phyloP scores from a whole-genome alignment of 306 rosid species.

The Lathyrus sativus region DNA sequence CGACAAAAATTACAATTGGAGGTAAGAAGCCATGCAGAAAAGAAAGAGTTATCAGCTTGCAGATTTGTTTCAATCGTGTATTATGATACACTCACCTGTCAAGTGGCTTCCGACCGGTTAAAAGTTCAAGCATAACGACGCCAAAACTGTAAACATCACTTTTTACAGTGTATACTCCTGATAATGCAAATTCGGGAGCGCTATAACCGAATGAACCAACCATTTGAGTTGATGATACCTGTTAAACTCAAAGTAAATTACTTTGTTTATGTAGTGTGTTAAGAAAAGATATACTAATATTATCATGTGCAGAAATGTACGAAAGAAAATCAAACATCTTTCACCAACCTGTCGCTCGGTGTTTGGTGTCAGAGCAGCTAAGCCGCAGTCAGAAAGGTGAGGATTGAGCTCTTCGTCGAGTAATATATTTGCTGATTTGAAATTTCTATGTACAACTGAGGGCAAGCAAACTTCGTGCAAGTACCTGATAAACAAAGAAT shows the following conservation, averaged over 20 bases:
- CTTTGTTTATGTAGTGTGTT: constrained; percentile 11
- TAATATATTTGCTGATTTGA: constrained; percentile 93
- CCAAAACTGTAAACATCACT: constrained; percentile 99
- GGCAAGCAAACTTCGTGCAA: constrained; percentile 99
- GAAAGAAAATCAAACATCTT: constrained; percentile 23
- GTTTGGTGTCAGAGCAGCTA: constrained; percentile 86
- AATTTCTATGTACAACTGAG: constrained; percentile 92
- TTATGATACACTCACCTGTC: constrained; percentile 59
- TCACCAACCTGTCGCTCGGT: constrained; percentile 75
- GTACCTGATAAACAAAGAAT: constrained; percentile 63
- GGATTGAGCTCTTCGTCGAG: constrained; percentile 96
- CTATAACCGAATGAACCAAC: constrained; percentile 98
- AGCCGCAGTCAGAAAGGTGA: constrained; percentile 84
- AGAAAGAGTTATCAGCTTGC: constrained; percentile 15
- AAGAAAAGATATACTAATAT: constrained; percentile 1
- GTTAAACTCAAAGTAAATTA: constrained; percentile 39
- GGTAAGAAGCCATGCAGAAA: constrained; percentile 24
- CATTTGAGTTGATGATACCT: constrained; percentile 95
- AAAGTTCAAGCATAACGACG: constrained; percentile 91
- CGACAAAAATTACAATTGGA: constrained; percentile 22
- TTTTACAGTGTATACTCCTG: constrained; percentile 92
- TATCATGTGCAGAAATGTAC: constrained; percentile 7
- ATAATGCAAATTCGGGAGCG: constrained; percentile 93
- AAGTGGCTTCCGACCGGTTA: constrained; percentile 96
- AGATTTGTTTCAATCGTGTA: not conserved